phyloP scores from a whole-genome alignment of 2,329 filamentous ascomycete species.

The Scorias spongiosa region DNA sequence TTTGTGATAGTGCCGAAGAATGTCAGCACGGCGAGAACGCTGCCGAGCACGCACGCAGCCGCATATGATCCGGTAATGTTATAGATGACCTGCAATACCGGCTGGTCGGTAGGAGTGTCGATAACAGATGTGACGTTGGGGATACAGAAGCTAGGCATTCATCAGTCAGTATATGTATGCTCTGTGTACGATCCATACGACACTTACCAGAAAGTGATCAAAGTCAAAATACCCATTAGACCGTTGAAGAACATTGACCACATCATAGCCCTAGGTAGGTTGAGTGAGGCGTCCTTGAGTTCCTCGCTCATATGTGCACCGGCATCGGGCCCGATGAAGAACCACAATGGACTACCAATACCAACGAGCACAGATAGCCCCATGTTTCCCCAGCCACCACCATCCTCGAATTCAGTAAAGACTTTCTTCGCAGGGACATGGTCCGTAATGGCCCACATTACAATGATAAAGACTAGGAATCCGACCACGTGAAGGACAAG shows the following conservation, averaged over 20 bases:
- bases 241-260: slow-evolving; percentile 10
- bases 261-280: slow-evolving; percentile 19
- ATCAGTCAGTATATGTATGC: slow-evolving; percentile 1
- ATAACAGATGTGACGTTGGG: slow-evolving; percentile 12
- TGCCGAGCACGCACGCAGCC: slow-evolving; percentile 16
- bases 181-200: background rate
- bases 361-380: slow-evolving; percentile 4
- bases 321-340: slow-evolving; percentile 24
- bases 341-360: slow-evolving; percentile 15
- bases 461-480: slow-evolving; percentile 8
- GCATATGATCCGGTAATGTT: slow-evolving; percentile 16
- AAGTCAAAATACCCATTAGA: slow-evolving; percentile 14
- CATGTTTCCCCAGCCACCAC: slow-evolving; percentile 5
- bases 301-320: slow-evolving; percentile 23
- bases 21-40: slow-evolving; percentile 15
- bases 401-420: slow-evolving; percentile 7
- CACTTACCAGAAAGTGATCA: slow-evolving; percentile 18
- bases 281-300: slow-evolving; percentile 14
- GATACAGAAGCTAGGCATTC: slow-evolving; percentile 15
- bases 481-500: slow-evolving; percentile 6
- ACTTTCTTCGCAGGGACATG: slow-evolving; percentile 5
- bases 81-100: slow-evolving; percentile 18
- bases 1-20: slow-evolving; percentile 39
- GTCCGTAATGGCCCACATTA: slow-evolving; percentile 6
- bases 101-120: slow-evolving; percentile 15